Evolutionary conservation across 768 basidiomycete genomes (phyloP).

Genomic region (Chalciporus pseudorubinellus): DNA sequence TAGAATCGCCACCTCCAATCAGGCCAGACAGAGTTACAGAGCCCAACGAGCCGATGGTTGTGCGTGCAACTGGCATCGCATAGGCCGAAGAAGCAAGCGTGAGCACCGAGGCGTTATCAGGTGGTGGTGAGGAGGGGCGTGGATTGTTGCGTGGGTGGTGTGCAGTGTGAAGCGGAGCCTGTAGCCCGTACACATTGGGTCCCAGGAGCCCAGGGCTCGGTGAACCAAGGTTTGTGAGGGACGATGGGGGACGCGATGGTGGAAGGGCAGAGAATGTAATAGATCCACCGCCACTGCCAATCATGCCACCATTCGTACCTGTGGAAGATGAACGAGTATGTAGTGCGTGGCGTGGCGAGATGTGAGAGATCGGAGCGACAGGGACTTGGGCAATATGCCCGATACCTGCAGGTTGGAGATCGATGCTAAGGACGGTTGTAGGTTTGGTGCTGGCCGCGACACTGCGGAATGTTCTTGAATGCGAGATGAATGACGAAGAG

Average conservation of each 20-base stretch:
- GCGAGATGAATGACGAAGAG: conserved; percentile 80
- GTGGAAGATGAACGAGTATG: conserved; percentile 65
- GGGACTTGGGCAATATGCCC: conserved; percentile 91
- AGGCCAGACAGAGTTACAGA: conserved; percentile 52
- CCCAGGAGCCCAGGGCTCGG: conserved; percentile 33
- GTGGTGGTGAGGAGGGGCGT: conserved; percentile 84
- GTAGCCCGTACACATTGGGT: conserved; percentile 39
- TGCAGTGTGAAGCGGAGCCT: conserved; percentile 86
- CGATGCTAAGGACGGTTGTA: conserved; percentile 90
- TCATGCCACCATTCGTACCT: conserved; percentile 43
- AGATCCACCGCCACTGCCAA: conserved; percentile 51
- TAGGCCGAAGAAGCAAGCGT: conserved; percentile 94
- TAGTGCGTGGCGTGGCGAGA: conserved; percentile 48
- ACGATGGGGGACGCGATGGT: conserved; percentile 47
- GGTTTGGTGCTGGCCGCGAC: conserved; percentile 90
- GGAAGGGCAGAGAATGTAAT: conserved; percentile 75
- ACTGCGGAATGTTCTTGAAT: conserved; percentile 78
- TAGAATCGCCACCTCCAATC: conserved; percentile 52
- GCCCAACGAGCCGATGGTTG: conserved; percentile 41
- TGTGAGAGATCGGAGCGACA: conserved; percentile 51
- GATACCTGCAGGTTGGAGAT: conserved; percentile 75
- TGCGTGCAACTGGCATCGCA: conserved; percentile 60
- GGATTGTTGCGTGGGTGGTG: conserved; percentile 97
- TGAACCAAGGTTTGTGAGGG: conserved; percentile 18
- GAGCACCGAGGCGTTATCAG: conserved; percentile 88